A percentile compares a stretch with the other conserved stretches of the same genome.
Evolutionary conservation across 2,329 filamentous ascomycete species (phyloP).

Genomic region (Penicillium sp.): DNA sequence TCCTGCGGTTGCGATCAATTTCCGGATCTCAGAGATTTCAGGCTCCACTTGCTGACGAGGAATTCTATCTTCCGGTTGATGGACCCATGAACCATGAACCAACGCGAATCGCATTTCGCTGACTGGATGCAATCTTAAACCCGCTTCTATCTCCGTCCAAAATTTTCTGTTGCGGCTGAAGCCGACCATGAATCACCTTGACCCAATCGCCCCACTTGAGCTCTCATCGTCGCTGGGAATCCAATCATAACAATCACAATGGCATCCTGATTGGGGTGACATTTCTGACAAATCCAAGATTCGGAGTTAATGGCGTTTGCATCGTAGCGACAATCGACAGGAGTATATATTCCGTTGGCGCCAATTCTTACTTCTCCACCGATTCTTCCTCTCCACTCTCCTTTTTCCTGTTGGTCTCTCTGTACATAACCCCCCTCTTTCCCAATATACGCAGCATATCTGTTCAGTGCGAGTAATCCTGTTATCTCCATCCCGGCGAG

Average conservation of each 20-base stretch:
- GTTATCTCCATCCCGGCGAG: conserved; percentile 8
- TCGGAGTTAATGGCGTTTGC: conserved; percentile 14
- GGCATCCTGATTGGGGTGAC: conserved; percentile 1
- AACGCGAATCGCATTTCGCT: too few relatives aligned
- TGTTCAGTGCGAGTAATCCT: conserved; percentile 8
- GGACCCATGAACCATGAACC: too few relatives aligned
- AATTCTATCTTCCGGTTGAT: conserved; percentile 12
- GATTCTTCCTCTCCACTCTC: conserved; percentile 1
- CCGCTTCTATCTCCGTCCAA: conserved; percentile 16
- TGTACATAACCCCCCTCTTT: conserved; percentile 10
- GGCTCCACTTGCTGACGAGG: too few relatives aligned
- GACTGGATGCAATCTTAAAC: conserved; percentile 7
- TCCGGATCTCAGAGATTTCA: too few relatives aligned
- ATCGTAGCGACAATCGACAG: conserved; percentile 2
- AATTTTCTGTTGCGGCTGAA: conserved; percentile 3
- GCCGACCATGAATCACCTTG: conserved; percentile 16
- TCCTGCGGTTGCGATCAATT: neutral
- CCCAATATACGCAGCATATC: conserved; percentile 10
- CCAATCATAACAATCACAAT: too few relatives aligned
- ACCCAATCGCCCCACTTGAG: conserved; percentile 20
- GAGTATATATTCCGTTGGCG: neutral
- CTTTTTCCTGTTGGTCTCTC: neutral
- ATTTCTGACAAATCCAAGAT: conserved; percentile 13
- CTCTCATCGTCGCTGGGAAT: conserved; percentile 5
- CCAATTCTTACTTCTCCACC: neutral